A percentile compares a stretch with the other conserved stretches of the same genome.
Conservation (phyloP, 106 monocot genomes). For the Dioscorea zingiberensis region DNA sequence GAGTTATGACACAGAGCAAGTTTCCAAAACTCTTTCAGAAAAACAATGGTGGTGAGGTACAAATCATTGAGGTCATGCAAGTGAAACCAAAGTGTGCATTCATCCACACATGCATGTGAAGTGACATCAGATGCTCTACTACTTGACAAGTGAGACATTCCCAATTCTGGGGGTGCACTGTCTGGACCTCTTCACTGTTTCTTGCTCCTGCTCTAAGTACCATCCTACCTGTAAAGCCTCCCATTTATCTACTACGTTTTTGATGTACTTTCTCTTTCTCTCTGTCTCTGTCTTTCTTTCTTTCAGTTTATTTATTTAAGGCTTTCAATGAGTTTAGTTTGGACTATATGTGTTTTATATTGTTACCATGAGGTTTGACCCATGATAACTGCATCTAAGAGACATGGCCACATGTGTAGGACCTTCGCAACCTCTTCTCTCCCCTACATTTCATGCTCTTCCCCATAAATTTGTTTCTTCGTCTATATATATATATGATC, state of each 20-base stretch:
- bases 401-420: constrained; percentile 82
- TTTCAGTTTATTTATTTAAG: not conserved
- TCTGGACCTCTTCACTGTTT: not conserved
- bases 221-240: not conserved
- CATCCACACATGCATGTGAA: not conserved
- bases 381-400: constrained; percentile 47
- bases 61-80: too few relatives aligned
- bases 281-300: not conserved
- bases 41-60: not conserved
- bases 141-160: not conserved
- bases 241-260: not conserved
- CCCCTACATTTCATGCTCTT: constrained; percentile 38
- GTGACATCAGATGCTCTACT: not conserved
- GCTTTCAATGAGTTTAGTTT: not conserved
- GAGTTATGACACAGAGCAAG: constrained; percentile 1
- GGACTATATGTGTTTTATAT: not conserved
- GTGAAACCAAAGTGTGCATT: too few relatives aligned
- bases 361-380: constrained; percentile 30
- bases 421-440: constrained; percentile 33
- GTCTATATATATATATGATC: constrained; percentile 19
- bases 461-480: constrained; percentile 37
- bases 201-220: not conserved
- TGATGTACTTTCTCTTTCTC: too few relatives aligned
- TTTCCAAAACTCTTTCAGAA: not conserved
- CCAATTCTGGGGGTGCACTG: not conserved